These are phyloP conservation scores for Tuber magnatum DNA, from an alignment of 495 filamentous ascomycete species.

Conservation along the genomic window DNA sequence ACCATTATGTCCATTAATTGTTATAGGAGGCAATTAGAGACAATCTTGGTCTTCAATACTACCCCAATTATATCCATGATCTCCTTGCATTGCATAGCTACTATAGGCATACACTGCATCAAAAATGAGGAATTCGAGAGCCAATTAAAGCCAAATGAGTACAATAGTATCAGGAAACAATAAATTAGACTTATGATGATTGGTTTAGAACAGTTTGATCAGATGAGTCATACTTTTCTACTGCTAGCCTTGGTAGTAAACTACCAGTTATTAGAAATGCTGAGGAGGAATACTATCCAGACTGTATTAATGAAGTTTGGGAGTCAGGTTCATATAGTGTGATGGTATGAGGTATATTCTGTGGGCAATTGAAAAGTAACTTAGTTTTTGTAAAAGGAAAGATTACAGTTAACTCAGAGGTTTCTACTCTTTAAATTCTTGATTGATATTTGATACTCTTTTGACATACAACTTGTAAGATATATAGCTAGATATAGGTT, in stretches of 20 bases:
- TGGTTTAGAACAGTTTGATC: slow-evolving; percentile 16
- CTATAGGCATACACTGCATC: background rate
- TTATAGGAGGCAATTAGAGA: background rate
- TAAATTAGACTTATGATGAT: slow-evolving; percentile 14
- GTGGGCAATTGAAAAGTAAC: slow-evolving; percentile 14
- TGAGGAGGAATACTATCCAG: slow-evolving; percentile 13
- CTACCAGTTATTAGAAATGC: slow-evolving; percentile 13
- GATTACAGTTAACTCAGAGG: slow-evolving; percentile 17
- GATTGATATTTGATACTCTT: slow-evolving; percentile 18
- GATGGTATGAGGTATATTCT: slow-evolving; percentile 18
- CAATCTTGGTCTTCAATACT: background rate
- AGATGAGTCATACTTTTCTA: slow-evolving; percentile 20
- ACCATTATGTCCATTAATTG: background rate
- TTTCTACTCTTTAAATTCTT: slow-evolving; percentile 7
- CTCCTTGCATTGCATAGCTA: background rate
- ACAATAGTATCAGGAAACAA: background rate
- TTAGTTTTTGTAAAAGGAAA: slow-evolving; percentile 12
- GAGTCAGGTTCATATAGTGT: background rate
- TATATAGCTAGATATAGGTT: slow-evolving; percentile 10
- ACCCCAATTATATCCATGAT: background rate
- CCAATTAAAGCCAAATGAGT: background rate
- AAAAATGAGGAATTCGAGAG: background rate
- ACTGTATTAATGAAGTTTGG: slow-evolving; percentile 19
- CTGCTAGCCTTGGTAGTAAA: slow-evolving; percentile 3
- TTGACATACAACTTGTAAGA: slow-evolving; percentile 14